Evolutionary conservation across 1,284 basidiomycete genomes (phyloP).

Genomic region (Malassezia psittaci): DNA sequence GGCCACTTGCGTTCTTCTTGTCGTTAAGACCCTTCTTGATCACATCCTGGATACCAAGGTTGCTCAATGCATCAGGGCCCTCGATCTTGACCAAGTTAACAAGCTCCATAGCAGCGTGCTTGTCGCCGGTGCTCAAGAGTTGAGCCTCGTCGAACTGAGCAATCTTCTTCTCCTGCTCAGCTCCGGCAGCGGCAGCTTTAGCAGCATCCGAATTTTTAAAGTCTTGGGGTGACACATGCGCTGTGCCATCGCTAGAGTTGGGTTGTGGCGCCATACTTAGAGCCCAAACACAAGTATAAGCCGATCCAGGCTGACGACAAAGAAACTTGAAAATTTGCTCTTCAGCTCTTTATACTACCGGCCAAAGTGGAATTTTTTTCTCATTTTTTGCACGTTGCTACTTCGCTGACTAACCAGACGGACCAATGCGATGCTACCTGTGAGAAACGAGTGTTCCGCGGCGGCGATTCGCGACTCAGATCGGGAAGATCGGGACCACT

Average conservation of each 20-base stretch:
- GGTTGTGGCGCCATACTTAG: constrained; percentile 1
- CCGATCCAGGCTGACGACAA: constrained; percentile 1
- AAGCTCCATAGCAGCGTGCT: constrained; percentile 49
- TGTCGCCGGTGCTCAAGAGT: constrained; percentile 48
- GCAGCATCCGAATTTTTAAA: constrained; percentile 42
- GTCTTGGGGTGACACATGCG: constrained; percentile 39
- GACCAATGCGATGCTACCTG: background rate
- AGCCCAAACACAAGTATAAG: background rate
- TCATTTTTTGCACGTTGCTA: constrained; percentile 14
- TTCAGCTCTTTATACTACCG: constrained; percentile 13
- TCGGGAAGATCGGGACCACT: background rate
- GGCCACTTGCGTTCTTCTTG: constrained; percentile 60
- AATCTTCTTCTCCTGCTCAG: constrained; percentile 46
- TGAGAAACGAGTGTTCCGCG: background rate
- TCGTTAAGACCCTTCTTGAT: constrained; percentile 60
- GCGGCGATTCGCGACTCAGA: background rate
- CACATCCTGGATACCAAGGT: constrained; percentile 68
- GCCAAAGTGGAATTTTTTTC: constrained; percentile 12
- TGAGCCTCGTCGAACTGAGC: constrained; percentile 48
- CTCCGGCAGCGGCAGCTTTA: constrained; percentile 38
- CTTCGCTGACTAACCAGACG: constrained; percentile 11
- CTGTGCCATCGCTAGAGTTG: constrained; percentile 32
- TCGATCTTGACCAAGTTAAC: constrained; percentile 54
- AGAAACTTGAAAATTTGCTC: background rate
- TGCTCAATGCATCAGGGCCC: constrained; percentile 68